Conservation (phyloP, 1,284 basidiomycete genomes). For the Meripilus lineatus region DNA sequence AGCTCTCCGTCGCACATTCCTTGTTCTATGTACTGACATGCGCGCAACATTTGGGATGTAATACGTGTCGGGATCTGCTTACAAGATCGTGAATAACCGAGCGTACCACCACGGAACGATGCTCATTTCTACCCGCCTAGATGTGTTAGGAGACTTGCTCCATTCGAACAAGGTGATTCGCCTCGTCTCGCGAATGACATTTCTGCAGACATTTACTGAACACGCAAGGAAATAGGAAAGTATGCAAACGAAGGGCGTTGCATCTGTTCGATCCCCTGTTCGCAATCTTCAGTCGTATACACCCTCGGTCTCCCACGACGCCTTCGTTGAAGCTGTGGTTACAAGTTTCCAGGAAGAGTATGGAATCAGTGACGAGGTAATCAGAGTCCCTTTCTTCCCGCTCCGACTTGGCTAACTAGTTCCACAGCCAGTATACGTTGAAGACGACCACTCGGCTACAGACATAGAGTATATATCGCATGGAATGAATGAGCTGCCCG, state of each 20-base stretch:
- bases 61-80: conserved; percentile 96
- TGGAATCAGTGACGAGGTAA: conserved; percentile 28
- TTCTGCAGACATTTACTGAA: conserved; percentile 2
- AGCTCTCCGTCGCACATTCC: conserved; percentile 28
- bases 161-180: conserved; percentile 61
- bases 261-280: conserved; percentile 90
- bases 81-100: conserved; percentile 88
- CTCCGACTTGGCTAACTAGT: background rate
- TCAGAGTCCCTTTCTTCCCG: background rate
- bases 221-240: conserved; percentile 44
- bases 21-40: conserved; percentile 7
- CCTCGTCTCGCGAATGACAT: background rate
- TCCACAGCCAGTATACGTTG: conserved; percentile 30
- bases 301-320: conserved; percentile 53
- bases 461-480: conserved; percentile 53
- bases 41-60: conserved; percentile 7
- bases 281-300: conserved; percentile 71
- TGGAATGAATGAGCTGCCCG: conserved; percentile 71
- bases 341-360: conserved; percentile 70
- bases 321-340: conserved; percentile 72
- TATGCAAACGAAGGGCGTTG: conserved; percentile 83
- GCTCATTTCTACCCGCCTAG: conserved; percentile 82
- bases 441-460: conserved; percentile 40
- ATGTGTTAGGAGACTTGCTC: conserved; percentile 69
- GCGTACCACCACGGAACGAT: conserved; percentile 99